Conservation (phyloP, 2,329 filamentous ascomycete species). For the Alternaria arbusti region DNA sequence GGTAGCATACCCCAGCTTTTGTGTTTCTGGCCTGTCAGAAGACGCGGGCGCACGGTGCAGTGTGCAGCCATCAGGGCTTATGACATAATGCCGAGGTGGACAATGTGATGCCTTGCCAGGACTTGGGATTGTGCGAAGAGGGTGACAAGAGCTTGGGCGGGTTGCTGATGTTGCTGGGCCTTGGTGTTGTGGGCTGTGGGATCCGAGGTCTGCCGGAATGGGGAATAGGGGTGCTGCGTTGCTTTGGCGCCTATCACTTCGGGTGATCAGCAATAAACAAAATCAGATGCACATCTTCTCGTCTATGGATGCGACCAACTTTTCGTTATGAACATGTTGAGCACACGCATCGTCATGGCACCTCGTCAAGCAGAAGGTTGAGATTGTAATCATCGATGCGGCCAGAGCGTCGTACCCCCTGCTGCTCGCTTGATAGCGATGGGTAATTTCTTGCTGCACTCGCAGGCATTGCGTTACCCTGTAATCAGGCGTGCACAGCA, state of each 20-base stretch:
- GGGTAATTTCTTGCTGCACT: slow-evolving; percentile 4
- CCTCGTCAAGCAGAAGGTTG: not conserved
- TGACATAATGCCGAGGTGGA: slow-evolving; percentile 5
- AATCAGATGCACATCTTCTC: not conserved
- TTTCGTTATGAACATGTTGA: not conserved
- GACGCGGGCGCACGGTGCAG: not conserved
- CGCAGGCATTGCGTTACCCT: not conserved
- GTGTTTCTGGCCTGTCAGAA: not conserved
- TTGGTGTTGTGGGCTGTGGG: slow-evolving; percentile 3
- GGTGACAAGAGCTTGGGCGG: not conserved
- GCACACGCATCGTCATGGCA: not conserved
- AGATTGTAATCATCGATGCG: not conserved
- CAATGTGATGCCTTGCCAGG: not conserved
- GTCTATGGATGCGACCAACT: not conserved
- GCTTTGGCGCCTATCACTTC: not conserved
- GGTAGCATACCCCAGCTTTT: slow-evolving; percentile 13
- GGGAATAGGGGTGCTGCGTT: not conserved
- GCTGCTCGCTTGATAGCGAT: not conserved
- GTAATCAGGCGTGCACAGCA: slow-evolving; percentile 4
- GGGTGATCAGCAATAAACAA: not conserved
- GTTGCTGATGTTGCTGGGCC: not conserved
- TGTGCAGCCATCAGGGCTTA: not conserved
- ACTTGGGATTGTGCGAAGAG: not conserved
- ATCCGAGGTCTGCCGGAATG: slow-evolving; percentile 1
- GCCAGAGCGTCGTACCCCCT: not conserved